A percentile compares a stretch with the other conserved stretches of the same genome.
phyloP scores from a whole-genome alignment of 192 early-diverging fungal genomes.

The Chytriomyces hyalinus region DNA sequence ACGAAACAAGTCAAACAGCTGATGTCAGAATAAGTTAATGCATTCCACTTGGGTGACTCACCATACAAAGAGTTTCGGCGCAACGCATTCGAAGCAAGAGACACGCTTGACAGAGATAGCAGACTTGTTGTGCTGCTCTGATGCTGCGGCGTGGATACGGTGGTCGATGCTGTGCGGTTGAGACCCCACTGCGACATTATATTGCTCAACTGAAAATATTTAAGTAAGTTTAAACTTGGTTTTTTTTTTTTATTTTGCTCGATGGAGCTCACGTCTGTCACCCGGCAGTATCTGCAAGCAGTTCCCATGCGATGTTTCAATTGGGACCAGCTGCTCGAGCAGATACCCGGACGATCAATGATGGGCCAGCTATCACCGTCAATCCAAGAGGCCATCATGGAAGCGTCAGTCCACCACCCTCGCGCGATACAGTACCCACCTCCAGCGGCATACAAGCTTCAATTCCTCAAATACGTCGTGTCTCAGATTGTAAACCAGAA shows the following conservation, averaged over 20 bases:
- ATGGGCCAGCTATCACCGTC: neutral
- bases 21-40: neutral
- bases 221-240: too few species aligned
- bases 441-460: neutral
- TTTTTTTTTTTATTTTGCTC: too few species aligned
- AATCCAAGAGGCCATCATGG: neutral
- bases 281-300: slow-evolving; percentile 20
- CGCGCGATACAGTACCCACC: slow-evolving; percentile 1
- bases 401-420: slow-evolving; percentile 15
- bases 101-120: neutral
- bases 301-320: too few species aligned
- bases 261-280: neutral
- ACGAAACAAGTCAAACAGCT: neutral
- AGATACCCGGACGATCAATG: too few species aligned
- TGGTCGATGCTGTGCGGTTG: slow-evolving; percentile 7
- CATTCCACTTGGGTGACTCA: neutral
- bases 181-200: slow-evolving; percentile 17
- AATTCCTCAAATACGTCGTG: slow-evolving; percentile 25
- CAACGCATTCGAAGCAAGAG: neutral
- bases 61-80: slow-evolving; percentile 30
- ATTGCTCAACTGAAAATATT: neutral
- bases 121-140: neutral
- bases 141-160: neutral
- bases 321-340: too few species aligned
- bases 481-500: slow-evolving; percentile 2